phyloP scores from a whole-genome alignment of 257 asterid species.

The Ilex aquifolium region DNA sequence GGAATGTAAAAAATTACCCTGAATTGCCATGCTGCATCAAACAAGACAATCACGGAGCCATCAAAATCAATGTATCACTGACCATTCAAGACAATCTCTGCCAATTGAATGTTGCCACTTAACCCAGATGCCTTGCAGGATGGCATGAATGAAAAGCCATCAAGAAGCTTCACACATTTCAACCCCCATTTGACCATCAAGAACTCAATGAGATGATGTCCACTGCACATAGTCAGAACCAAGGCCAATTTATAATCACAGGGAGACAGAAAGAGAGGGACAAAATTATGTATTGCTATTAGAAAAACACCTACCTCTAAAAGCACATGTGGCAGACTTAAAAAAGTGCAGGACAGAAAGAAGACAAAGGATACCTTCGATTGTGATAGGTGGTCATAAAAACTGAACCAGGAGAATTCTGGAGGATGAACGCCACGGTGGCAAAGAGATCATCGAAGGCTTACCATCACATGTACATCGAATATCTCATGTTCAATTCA shows the following conservation, averaged over 20 bases:
- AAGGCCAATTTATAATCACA: neutral
- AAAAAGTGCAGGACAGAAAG: constrained; percentile 13
- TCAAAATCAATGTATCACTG: neutral
- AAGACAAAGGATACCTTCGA: constrained; percentile 56
- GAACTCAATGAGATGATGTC: constrained; percentile 88
- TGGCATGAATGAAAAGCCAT: constrained; percentile 81
- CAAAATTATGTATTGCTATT: too few species aligned
- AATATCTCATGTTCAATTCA: constrained; percentile 14
- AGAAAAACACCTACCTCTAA: too few species aligned
- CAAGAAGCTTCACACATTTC: constrained; percentile 74
- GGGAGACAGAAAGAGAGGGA: neutral
- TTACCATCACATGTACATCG: constrained; percentile 27
- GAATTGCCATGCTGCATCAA: too few species aligned
- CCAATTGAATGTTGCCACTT: constrained; percentile 87
- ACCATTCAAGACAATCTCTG: constrained; percentile 60
- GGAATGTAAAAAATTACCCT: too few species aligned
- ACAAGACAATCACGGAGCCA: too few species aligned
- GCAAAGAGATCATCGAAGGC: constrained; percentile 90
- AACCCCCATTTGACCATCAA: constrained; percentile 87
- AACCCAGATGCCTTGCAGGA: constrained; percentile 60
- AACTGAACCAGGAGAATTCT: constrained; percentile 57
- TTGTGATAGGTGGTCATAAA: constrained; percentile 87
- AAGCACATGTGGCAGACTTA: neutral
- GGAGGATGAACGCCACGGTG: constrained; percentile 67
- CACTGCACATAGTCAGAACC: constrained; percentile 36